phyloP scores from a whole-genome alignment of 2,329 filamentous ascomycete genomes.

The Fusarium tricinctum region DNA sequence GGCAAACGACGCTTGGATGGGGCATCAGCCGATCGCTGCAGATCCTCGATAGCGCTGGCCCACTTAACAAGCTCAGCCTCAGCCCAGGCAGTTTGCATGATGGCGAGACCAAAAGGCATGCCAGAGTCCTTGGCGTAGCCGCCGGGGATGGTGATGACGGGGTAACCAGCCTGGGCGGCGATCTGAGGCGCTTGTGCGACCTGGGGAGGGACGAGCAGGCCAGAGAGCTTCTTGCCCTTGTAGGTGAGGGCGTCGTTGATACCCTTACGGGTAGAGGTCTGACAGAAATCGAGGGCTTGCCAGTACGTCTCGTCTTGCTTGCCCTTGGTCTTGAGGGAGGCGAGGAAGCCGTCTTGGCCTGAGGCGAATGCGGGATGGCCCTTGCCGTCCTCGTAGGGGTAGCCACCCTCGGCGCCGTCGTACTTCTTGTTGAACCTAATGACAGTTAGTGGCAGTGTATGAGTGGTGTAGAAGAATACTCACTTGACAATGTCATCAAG shows the following conservation, averaged over 20 bases:
- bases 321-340: constrained; percentile 72
- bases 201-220: constrained; percentile 76
- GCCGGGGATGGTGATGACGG: constrained; percentile 77
- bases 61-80: constrained; percentile 71
- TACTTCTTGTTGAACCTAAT: constrained; percentile 74
- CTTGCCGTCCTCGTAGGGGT: constrained; percentile 65
- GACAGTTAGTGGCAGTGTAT: constrained; percentile 50
- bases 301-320: constrained; percentile 74
- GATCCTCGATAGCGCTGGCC: constrained; percentile 74
- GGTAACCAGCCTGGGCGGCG: constrained; percentile 82
- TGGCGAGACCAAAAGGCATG: constrained; percentile 72
- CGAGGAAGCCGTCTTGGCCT: constrained; percentile 79
- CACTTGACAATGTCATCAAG: constrained; percentile 76
- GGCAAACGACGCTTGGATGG: constrained; percentile 64
- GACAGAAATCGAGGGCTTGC: constrained; percentile 74
- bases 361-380: constrained; percentile 72
- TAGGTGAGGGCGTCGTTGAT: constrained; percentile 76
- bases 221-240: constrained; percentile 65
- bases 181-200: constrained; percentile 77
- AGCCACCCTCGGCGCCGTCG: constrained; percentile 75
- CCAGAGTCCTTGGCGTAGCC: constrained; percentile 67
- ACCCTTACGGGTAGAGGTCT: constrained; percentile 71
- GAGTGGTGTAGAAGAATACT: not conserved
- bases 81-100: constrained; percentile 72
- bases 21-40: constrained; percentile 61